Evolutionary conservation across 176 grass and related monocot species (phyloP), one percentile per base, ranked within the genome.

Genomic region (Carex kokanica): DNA sequence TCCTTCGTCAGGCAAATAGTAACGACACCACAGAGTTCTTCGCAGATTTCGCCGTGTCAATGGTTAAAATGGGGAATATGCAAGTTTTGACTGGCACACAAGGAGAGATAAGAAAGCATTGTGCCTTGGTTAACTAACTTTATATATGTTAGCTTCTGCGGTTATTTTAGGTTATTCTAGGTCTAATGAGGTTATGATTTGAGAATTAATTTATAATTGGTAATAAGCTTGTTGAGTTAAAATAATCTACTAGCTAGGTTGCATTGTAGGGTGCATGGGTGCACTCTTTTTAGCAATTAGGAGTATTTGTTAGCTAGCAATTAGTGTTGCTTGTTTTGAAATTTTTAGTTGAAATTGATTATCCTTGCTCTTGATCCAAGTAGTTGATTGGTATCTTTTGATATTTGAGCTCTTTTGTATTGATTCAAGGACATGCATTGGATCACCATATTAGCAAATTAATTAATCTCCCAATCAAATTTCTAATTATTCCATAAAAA

Each of bases 31-130:
- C 83, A 0, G 92, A 94, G 75, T 94, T 97, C 92, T 97, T 97
- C 14, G 70, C 38, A 12, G 94, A 97, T 60, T 94, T 97, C 8
- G 81, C 55, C 0, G 81, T 58, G 23, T 90, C 94, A 61, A 97
- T 94, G 92, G 85, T 97, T 59, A 97, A 92, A 87, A 90, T 94
- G 94, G 94, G 87, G 2, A 80, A 8, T 36, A 27, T 90, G 17
- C 84, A 85, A 65, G 92, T 97, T 78, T 88, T 94, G 63, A 91
- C 90, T 45, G 92, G 94, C 3, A 61, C 77, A 1, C 91, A 89
- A 83, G 94, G 94, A 3, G 85, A 97, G 91, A 84, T 97, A 81
- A 88, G 94, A 43, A 90, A 53, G 83, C 85, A 89, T 72, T 97
- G 90, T 78, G 83, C 90, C 14, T 63, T 81, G 2, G 88, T 92